Percentiles rank a stretch among this genome's conserved stretches.
Evolutionary conservation across 768 basidiomycete genomes (phyloP).

Genomic region (Tubosaeta sp.): DNA sequence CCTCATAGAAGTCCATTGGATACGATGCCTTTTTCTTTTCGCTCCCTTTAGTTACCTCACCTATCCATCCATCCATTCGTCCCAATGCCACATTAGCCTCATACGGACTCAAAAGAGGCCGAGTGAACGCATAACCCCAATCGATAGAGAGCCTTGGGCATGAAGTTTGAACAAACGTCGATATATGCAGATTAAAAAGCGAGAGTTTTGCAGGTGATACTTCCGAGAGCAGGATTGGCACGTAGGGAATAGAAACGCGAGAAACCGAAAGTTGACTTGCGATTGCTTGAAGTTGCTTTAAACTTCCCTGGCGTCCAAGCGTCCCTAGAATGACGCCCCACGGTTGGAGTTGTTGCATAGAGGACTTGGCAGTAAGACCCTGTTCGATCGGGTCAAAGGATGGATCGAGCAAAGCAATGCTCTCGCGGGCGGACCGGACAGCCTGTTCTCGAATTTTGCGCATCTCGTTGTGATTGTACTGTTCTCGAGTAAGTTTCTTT

Average conservation of each 20-base stretch:
- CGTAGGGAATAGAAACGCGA: slow-evolving; percentile 58
- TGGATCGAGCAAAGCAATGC: slow-evolving; percentile 38
- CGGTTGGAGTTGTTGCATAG: slow-evolving; percentile 26
- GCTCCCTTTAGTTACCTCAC: slow-evolving; percentile 24
- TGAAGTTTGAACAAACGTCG: slow-evolving; percentile 92
- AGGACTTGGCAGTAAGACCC: slow-evolving; percentile 14
- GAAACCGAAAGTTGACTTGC: slow-evolving; percentile 61
- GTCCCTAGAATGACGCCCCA: slow-evolving; percentile 97
- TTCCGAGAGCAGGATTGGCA: slow-evolving; percentile 93
- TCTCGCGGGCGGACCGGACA: slow-evolving; percentile 67
- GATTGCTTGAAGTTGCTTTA: slow-evolving; percentile 86
- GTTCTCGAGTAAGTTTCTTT: slow-evolving; percentile 92
- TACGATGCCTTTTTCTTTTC: slow-evolving; percentile 42
- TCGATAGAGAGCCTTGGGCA: slow-evolving; percentile 97
- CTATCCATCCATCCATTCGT: slow-evolving; percentile 62
- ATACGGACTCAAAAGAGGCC: slow-evolving; percentile 88
- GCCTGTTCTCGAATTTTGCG: slow-evolving; percentile 66
- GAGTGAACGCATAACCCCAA: slow-evolving; percentile 95
- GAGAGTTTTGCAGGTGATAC: slow-evolving; percentile 93
- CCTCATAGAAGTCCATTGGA: slow-evolving; percentile 96
- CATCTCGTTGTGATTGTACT: slow-evolving; percentile 91
- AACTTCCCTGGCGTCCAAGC: slow-evolving; percentile 88
- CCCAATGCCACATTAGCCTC: slow-evolving; percentile 85
- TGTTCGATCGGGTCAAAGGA: slow-evolving; percentile 6
- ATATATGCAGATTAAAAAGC: slow-evolving; percentile 75